These are phyloP conservation scores for Candida khao-thaluensis DNA, from an alignment of 805 yeast species.

Conservation along the genomic window DNA sequence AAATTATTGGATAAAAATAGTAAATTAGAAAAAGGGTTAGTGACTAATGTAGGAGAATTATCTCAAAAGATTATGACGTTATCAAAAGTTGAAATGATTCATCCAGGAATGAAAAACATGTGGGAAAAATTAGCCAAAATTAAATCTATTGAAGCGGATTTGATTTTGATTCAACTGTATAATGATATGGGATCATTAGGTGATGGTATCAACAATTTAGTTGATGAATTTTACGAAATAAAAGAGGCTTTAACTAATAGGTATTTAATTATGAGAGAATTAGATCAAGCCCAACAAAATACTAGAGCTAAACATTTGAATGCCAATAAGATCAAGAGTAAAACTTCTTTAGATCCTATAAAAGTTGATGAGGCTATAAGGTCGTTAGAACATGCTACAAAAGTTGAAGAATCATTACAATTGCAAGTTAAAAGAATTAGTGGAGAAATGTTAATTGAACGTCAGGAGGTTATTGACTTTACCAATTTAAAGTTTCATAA, in stretches of 20 bases:
- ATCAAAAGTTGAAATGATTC: slow-evolving; percentile 45
- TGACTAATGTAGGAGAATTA: slow-evolving; percentile 48
- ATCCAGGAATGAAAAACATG: slow-evolving; percentile 69
- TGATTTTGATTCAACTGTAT: slow-evolving; percentile 68
- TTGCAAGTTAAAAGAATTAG: slow-evolving; percentile 78
- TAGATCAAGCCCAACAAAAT: slow-evolving; percentile 71
- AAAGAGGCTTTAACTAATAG: slow-evolving; percentile 93
- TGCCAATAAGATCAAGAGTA: slow-evolving; percentile 70
- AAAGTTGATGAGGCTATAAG: slow-evolving; percentile 89
- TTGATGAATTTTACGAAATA: slow-evolving; percentile 77
- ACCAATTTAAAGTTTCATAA: slow-evolving; percentile 56
- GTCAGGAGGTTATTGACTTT: slow-evolving; percentile 55
- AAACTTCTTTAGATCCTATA: slow-evolving; percentile 75
- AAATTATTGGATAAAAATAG: slow-evolving; percentile 52
- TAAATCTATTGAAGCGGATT: slow-evolving; percentile 68
- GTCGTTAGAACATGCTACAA: slow-evolving; percentile 73
- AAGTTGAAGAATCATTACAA: slow-evolving; percentile 72
- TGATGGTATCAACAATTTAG: slow-evolving; percentile 65
- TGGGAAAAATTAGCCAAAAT: slow-evolving; percentile 79
- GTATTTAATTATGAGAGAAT: slow-evolving; percentile 88
- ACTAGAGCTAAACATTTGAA: slow-evolving; percentile 68
- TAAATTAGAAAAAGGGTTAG: slow-evolving; percentile 54
- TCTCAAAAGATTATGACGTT: slow-evolving; percentile 41
- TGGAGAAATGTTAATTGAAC: slow-evolving; percentile 78
- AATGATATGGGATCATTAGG: slow-evolving; percentile 72